Percentiles rank a stretch among this genome's conserved stretches.
Conservation (phyloP, 306 rosid species). For the Fragaria nilgerrensis region DNA sequence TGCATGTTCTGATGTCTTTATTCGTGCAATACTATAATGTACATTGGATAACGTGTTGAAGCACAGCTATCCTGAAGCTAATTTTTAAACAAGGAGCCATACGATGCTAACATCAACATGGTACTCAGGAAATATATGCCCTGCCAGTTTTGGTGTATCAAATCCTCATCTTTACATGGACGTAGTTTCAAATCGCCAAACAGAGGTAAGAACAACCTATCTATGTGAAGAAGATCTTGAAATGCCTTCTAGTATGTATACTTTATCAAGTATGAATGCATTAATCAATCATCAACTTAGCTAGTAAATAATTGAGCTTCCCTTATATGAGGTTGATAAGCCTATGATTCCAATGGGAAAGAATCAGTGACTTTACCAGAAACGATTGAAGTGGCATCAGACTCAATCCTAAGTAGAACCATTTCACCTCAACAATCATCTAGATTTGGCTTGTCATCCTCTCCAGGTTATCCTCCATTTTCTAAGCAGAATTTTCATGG, state of each 20-base stretch:
- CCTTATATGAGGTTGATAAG: background rate
- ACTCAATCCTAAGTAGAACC: background rate
- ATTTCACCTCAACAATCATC: background rate
- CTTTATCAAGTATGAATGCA: background rate
- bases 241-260: background rate
- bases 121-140: constrained; percentile 48
- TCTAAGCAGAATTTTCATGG: background rate
- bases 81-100: background rate
- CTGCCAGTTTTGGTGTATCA: constrained; percentile 41
- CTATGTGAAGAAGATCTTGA: background rate
- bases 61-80: background rate
- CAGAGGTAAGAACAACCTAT: constrained; percentile 42
- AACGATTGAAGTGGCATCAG: background rate
- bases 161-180: constrained; percentile 37
- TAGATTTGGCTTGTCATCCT: background rate
- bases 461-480: background rate
- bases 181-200: constrained; percentile 19
- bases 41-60: background rate
- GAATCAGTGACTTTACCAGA: background rate
- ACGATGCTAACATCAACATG: background rate
- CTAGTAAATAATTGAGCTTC: background rate
- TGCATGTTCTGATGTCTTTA: background rate
- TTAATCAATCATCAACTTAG: background rate
- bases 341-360: background rate
- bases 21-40: background rate